Evolutionary conservation across 257 asterid species (phyloP).

Genomic region (Gynochthodes officinalis): DNA sequence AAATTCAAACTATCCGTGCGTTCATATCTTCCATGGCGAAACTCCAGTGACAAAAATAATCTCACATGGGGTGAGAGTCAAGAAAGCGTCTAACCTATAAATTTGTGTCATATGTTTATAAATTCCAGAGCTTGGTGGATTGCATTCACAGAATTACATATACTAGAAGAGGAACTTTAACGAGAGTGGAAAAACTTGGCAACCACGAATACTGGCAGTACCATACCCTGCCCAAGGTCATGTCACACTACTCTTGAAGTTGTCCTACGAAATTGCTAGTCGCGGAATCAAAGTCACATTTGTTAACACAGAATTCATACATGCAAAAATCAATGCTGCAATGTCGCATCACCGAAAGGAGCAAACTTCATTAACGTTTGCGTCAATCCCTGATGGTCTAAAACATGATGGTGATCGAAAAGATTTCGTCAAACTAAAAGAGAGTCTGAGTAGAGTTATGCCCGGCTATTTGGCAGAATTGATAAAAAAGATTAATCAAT

Average conservation of each 20-base stretch:
- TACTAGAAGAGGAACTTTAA: no score
- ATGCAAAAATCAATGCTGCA: constrained; percentile 21
- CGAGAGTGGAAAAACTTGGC: background rate
- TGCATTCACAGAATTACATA: no score
- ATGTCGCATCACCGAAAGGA: constrained; percentile 1
- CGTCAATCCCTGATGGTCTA: constrained; percentile 32
- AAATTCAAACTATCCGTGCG: no score
- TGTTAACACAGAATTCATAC: constrained; percentile 40
- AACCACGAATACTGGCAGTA: constrained; percentile 29
- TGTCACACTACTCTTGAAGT: constrained; percentile 47
- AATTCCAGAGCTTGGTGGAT: no score
- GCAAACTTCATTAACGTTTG: constrained; percentile 7
- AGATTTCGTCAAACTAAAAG: constrained; percentile 2
- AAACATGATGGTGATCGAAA: constrained; percentile 13
- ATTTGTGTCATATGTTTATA: no score
- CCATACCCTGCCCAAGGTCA: constrained; percentile 58
- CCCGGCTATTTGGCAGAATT: background rate
- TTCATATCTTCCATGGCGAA: no score
- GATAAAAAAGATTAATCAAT: constrained; percentile 21
- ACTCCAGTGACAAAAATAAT: no score
- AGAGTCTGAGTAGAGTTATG: constrained; percentile 16
- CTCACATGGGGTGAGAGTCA: no score
- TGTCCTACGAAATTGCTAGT: constrained; percentile 31
- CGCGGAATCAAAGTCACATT: constrained; percentile 46
- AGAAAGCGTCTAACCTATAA: no score